Conservation (phyloP, 495 filamentous ascomycete species). For the Tuber melanosporum region DNA sequence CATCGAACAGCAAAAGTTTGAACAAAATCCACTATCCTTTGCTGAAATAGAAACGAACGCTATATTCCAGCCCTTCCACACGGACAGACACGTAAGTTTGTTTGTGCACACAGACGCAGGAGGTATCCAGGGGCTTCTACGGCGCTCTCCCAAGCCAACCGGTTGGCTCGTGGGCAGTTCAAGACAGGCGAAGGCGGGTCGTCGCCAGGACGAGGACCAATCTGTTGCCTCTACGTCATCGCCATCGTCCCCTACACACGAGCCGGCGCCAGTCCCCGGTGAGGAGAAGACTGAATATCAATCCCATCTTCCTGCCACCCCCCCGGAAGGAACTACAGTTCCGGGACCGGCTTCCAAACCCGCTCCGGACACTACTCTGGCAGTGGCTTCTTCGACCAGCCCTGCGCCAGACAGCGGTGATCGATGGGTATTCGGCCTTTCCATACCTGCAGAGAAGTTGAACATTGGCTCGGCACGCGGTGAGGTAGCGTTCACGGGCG, state of each 20-base stretch:
- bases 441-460: slow-evolving; percentile 24
- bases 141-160: slow-evolving; percentile 14
- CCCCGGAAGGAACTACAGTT: background rate
- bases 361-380: background rate
- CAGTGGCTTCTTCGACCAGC: background rate
- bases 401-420: slow-evolving; percentile 4
- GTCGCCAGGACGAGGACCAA: background rate
- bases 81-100: slow-evolving; percentile 68
- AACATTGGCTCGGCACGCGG: slow-evolving; percentile 35
- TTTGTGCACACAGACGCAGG: slow-evolving; percentile 50
- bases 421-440: slow-evolving; percentile 30
- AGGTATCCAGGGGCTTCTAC: slow-evolving; percentile 17
- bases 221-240: background rate
- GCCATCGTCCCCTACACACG: background rate
- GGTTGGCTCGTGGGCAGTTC: slow-evolving; percentile 15
- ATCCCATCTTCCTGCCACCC: slow-evolving; percentile 25
- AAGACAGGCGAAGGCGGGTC: background rate
- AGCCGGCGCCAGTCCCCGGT: background rate
- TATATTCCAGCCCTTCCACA: slow-evolving; percentile 85
- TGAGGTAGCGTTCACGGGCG: slow-evolving; percentile 33
- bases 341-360: background rate
- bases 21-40: slow-evolving; percentile 54
- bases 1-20: slow-evolving; percentile 36
- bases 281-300: slow-evolving; percentile 2
- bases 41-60: slow-evolving; percentile 91